Evolutionary conservation across 768 basidiomycete species (phyloP), one percentile per base, ranked within the genome.

Genomic region (Chlorophyllum brunneum): DNA sequence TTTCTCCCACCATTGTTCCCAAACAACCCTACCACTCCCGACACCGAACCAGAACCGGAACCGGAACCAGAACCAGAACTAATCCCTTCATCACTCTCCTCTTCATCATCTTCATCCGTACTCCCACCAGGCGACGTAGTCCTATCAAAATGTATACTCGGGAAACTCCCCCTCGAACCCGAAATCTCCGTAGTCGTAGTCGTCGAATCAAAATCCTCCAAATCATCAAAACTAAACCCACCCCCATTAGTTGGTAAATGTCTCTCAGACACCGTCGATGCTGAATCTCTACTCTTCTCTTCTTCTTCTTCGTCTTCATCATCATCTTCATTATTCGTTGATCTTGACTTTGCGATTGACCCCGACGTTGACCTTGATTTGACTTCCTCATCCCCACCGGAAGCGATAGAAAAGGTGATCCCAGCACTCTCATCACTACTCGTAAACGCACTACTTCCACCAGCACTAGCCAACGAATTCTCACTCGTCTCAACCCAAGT

Each of bases 401-500:
- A 45, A 38, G 52, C 46, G 0, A 81, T 81, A 6, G 84, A 80
- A 6, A 66, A 66, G 1, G 67, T 86, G 67, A 78, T 71, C 9
- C 74, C 80, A 31, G 37, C 20, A 27, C 38, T 37, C 7, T 45
- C 43, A 20, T 37, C 33, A 16, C 24, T 77, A 76, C 49, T 72
- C 69, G 20, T 31, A 9, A 13, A 18, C 5, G 15, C 42, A 43
- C 42, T 24, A 40, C 16, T 26, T 4, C 8, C 43, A n/a, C 43
- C 59, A 66, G 2, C 65, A 65, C 30, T 73, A 3, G 43, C 27
- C 10, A 10, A 6, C 73, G 0, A 67, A 60, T 69, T 67, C 51
- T 87, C 86, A 8, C 76, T 71, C 0, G 77, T 80, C 63, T 93
- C 90, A n/a, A 93, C 78, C 92, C 91, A 92, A 4, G 89, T 90